Evolutionary conservation across 2,329 filamentous ascomycete species (phyloP), one percentile per base, ranked within the genome.

Genomic region (Macroventuria anomochaeta): DNA sequence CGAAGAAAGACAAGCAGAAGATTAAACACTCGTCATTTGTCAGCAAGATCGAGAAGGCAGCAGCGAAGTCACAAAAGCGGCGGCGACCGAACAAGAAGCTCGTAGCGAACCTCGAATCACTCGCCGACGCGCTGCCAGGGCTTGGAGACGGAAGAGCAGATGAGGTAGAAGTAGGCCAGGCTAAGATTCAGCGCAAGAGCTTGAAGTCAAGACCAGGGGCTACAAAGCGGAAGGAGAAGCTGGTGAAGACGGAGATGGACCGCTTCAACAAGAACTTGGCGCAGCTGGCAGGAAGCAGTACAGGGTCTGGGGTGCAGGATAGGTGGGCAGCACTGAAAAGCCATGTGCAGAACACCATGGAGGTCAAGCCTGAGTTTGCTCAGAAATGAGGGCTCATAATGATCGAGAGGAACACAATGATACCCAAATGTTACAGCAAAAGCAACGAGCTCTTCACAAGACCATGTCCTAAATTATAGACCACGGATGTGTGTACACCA

Each of bases 341-440:
- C 8, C 96, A 93, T 70, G 96, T 97, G 44, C 88, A 90, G 1
- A 83, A 87, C 34, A 97, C 91, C 1, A 91, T 96, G 87, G 91
- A 96, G 77, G 89, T 91, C 75, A 93, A 93, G 64, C 85, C 88
- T 12, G 90, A 88, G 3, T 96, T 96, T 70, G 55, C 46, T 7
- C 65, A 68, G 48, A 66, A 58, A 23, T 56, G 34, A 56, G 25
- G 12, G 6, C 20, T 28, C n/a, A 31, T 7, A 15, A 11, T 11
- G 13, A 25, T 17, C 15, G 12, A 28, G 6, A 11, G 26, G 20
- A 6, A 34, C 13, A 26, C n/a, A 40, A 39, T 29, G 46, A 46
- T 46, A 55, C 41, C 46, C 41, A 25, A 34, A 37, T 12, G 15
- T 8, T n/a, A 17, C 29, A 23, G 26, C 31, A 37, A 29, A 18